A percentile compares a stretch with the other conserved stretches of the same genome.
Evolutionary conservation across 495 filamentous ascomycete species (phyloP).

Genomic region (Sporormia fimetaria): DNA sequence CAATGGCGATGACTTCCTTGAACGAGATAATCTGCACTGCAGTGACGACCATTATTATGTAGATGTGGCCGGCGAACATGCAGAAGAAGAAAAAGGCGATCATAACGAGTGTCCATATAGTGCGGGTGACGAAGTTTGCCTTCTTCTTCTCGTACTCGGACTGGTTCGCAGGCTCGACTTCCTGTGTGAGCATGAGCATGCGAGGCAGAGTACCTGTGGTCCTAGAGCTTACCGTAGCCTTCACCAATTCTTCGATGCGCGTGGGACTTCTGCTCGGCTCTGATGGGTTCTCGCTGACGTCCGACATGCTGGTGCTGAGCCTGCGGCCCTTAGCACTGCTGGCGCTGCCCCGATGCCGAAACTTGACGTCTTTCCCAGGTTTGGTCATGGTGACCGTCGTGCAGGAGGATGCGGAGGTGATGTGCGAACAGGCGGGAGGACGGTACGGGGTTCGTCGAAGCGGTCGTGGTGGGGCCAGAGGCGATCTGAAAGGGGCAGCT

Average conservation of each 20-base stretch:
- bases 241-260: constrained; percentile 38
- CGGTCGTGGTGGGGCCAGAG: no score
- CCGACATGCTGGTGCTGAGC: constrained; percentile 54
- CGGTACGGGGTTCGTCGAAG: no score
- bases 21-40: constrained; percentile 93
- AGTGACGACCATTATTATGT: constrained; percentile 85
- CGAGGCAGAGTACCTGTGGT: neutral
- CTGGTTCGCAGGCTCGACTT: constrained; percentile 9
- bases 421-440: neutral
- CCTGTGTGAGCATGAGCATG: constrained; percentile 5
- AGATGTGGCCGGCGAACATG: constrained; percentile 92
- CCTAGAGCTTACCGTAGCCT: constrained; percentile 34
- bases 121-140: constrained; percentile 90
- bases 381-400: neutral
- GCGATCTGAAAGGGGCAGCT: no score
- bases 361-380: constrained; percentile 69
- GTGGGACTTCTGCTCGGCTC: constrained; percentile 48
- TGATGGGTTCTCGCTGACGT: constrained; percentile 64
- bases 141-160: constrained; percentile 97
- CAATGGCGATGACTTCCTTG: constrained; percentile 98
- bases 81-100: constrained; percentile 82
- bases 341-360: constrained; percentile 52
- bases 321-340: constrained; percentile 47
- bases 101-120: constrained; percentile 98
- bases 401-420: constrained; percentile 1